Conservation (phyloP, 768 basidiomycete species). For the Cystofilobasidium macerans region DNA sequence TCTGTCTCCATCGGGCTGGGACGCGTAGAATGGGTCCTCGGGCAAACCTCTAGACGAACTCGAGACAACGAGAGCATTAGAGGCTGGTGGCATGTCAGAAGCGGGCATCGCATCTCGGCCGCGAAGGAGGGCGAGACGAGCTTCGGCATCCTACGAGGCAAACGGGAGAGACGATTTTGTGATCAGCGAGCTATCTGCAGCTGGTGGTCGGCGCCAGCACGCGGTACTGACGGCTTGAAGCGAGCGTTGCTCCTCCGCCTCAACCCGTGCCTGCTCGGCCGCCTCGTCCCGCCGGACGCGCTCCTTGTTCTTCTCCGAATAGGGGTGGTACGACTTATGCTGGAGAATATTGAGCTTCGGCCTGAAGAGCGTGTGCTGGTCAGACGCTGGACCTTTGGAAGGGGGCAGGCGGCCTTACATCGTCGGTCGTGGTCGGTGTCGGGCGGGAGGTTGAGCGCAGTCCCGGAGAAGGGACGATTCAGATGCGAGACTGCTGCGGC, state of each 20-base stretch:
- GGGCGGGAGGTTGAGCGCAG: no score
- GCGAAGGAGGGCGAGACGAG: constrained; percentile 34
- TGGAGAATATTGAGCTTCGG: constrained; percentile 39
- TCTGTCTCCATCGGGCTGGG: constrained; percentile 20
- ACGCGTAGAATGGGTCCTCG: constrained; percentile 30
- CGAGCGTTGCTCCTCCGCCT: constrained; percentile 32
- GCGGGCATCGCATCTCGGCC: constrained; percentile 17
- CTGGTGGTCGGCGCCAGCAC: neutral
- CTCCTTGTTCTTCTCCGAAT: constrained; percentile 40
- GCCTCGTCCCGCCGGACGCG: constrained; percentile 39
- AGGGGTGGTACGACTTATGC: constrained; percentile 40
- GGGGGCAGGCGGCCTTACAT: no score
- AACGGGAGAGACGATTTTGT: neutral
- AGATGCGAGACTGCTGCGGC: no score
- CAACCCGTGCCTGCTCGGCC: constrained; percentile 33
- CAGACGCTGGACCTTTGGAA: no score
- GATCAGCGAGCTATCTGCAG: neutral
- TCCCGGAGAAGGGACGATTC: no score
- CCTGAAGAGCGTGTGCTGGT: no score
- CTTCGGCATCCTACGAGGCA: constrained; percentile 30
- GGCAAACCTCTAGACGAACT: constrained; percentile 7
- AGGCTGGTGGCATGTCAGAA: neutral
- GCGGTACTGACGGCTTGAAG: constrained; percentile 31
- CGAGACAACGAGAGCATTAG: neutral
- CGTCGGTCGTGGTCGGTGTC: no score